These are phyloP conservation scores for Eustoma russellianum DNA, from an alignment of 257 asterid species.

Conservation along the genomic window DNA sequence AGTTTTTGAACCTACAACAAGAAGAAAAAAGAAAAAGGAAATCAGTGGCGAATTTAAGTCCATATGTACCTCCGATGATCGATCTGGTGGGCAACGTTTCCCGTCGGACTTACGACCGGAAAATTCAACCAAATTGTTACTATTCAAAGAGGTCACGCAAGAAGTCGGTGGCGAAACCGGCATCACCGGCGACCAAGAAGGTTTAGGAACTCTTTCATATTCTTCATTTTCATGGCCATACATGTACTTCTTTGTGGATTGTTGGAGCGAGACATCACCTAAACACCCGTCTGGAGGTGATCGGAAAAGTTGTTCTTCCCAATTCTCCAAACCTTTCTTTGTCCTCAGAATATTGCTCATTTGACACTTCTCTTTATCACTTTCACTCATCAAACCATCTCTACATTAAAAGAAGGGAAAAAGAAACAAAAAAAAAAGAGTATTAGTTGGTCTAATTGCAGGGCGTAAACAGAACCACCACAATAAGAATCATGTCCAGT, in stretches of 20 bases:
- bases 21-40: too few relatives aligned
- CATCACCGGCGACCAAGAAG: conserved; percentile 32
- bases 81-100: conserved; percentile 38
- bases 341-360: too few relatives aligned
- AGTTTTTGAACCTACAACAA: too few relatives aligned
- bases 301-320: conserved; percentile 24
- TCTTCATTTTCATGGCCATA: conserved; percentile 21
- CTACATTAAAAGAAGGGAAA: too few relatives aligned
- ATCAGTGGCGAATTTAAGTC: too few relatives aligned
- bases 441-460: too few relatives aligned
- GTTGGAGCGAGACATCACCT: conserved; percentile 24
- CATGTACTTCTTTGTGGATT: conserved; percentile 2
- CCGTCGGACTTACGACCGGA: conserved; percentile 27
- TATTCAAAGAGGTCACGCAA: conserved; percentile 34
- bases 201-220: conserved; percentile 10
- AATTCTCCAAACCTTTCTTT: too few relatives aligned
- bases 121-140: conserved; percentile 46
- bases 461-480: too few relatives aligned
- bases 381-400: too few relatives aligned
- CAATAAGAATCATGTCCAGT: too few relatives aligned
- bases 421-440: too few relatives aligned
- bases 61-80: conserved; percentile 40
- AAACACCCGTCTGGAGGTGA: conserved; percentile 6
- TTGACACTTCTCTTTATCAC: too few relatives aligned
- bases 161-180: conserved; percentile 52